Evolutionary conservation across 441 rosid genomes (phyloP), one percentile per base, ranked within the genome.

Genomic region (Omphalea diandra): DNA sequence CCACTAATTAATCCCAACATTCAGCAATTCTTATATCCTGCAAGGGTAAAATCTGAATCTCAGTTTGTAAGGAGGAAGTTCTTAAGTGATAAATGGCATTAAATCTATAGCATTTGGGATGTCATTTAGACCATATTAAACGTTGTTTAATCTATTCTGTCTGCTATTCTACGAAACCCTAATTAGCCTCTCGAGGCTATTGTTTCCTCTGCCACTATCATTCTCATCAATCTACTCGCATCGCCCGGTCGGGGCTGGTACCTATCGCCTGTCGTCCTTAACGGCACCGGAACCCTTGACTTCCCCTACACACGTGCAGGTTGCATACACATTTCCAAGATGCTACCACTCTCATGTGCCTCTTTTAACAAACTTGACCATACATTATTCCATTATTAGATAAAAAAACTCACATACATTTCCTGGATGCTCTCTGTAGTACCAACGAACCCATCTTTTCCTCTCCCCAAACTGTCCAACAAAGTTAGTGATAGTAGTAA

Each of bases 171-270:
- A 83, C 70, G 83, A 68, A 78, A 81, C 65, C 68, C 31, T 18
- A 69, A 22, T 52, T 76, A 11, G 66, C 26, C 52, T 72, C 62
- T 46, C 89, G 78, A 87, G 80, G 87, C 63, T 44, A 18, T 79
- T 83, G 93, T 83, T 82, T 75, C n/a, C 84, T 55, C 15, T 52
- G 2, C 40, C 56, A 35, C 75, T 73, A 53, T 73, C 80, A 75
- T 17, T 29, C 5, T 53, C 27, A 38, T 80, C 81, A 68, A 69
- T 74, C 4, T 0, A 18, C 36, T 32, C 29, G 2, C 22, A n/a
- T n/a, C n/a, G n/a, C n/a, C n/a, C n/a, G n/a, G n/a, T n/a, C 72
- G 88, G 83, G 41, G 58, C 26, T 76, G 83, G 46, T 24, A 55
- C 74, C 47, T 41, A 49, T 60, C 54, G 66, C 74, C 53, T 33